Conservation (phyloP, 192 early-diverging fungal species). For the Coemansia sp. region DNA sequence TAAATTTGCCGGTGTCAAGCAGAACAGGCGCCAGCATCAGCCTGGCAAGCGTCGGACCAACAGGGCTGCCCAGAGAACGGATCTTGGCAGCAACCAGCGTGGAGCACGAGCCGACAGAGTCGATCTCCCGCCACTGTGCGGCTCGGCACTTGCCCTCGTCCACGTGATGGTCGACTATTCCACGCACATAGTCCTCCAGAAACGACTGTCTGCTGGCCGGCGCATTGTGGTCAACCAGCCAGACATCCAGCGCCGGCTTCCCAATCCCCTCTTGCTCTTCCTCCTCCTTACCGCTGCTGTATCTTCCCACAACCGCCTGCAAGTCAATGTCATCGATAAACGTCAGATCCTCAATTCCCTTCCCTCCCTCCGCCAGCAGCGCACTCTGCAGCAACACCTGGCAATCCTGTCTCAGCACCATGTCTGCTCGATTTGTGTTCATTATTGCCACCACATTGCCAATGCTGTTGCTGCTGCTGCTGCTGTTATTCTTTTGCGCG, state of each 20-base stretch:
- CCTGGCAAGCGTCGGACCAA: constrained; percentile 27
- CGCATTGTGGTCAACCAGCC: constrained; percentile 50
- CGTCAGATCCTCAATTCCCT: constrained; percentile 15
- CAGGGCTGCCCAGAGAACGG: neutral
- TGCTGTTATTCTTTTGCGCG: neutral
- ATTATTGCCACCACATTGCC: constrained; percentile 35
- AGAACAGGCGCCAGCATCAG: constrained; percentile 44
- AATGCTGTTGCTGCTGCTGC: neutral
- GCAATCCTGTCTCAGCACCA: constrained; percentile 46
- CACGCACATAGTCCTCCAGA: constrained; percentile 37
- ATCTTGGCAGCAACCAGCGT: constrained; percentile 29
- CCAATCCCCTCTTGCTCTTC: neutral
- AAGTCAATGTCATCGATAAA: constrained; percentile 48
- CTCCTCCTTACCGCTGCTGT: neutral
- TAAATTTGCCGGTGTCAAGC: constrained; percentile 37
- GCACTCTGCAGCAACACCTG: constrained; percentile 13
- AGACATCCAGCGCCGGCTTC: constrained; percentile 13
- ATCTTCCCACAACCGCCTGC: neutral
- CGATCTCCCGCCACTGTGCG: constrained; percentile 25
- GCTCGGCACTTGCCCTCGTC: constrained; percentile 34
- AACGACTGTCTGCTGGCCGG: constrained; percentile 32
- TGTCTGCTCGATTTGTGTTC: constrained; percentile 33
- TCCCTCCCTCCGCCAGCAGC: constrained; percentile 9
- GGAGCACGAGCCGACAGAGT: constrained; percentile 42
- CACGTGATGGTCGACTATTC: constrained; percentile 52